Evolutionary conservation across 805 yeast species (phyloP).

Genomic region (Pichia occidentalis): DNA sequence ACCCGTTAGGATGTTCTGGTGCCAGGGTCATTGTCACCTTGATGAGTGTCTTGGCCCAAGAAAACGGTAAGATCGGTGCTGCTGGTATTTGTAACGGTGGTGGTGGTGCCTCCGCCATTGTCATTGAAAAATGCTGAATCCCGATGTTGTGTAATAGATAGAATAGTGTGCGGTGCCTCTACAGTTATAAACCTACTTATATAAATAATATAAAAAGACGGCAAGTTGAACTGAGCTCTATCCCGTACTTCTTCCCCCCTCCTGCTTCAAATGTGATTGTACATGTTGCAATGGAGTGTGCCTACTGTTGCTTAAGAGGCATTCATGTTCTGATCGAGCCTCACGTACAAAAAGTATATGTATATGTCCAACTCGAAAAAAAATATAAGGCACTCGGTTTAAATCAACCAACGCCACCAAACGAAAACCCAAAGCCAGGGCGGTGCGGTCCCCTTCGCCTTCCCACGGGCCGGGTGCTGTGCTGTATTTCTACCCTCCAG

Average conservation of each 20-base stretch:
- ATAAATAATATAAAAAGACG: not conserved
- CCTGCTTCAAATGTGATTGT: too few relatives aligned
- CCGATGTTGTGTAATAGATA: not conserved
- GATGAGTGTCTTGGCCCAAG: conserved; percentile 73
- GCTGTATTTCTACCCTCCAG: conserved; percentile 43
- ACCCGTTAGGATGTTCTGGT: conserved; percentile 95
- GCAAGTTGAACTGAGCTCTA: not conserved
- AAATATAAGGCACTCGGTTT: conserved; percentile 17
- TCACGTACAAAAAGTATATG: too few relatives aligned
- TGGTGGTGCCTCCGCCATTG: conserved; percentile 95
- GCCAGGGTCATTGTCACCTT: conserved; percentile 89
- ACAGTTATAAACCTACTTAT: not conserved
- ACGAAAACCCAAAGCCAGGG: conserved; percentile 27
- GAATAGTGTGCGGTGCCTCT: not conserved
- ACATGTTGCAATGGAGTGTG: too few relatives aligned
- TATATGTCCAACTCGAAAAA: not conserved
- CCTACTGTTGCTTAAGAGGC: too few relatives aligned
- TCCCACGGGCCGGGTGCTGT: conserved; percentile 36
- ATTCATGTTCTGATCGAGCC: too few relatives aligned
- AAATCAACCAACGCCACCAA: conserved; percentile 22
- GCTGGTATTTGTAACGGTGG: conserved; percentile 99
- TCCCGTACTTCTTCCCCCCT: too few relatives aligned
- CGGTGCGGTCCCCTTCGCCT: conserved; percentile 36
- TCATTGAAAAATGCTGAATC: conserved; percentile 61
- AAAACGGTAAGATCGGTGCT: conserved; percentile 80